Evolutionary conservation across 1,284 basidiomycete genomes (phyloP), one percentile per base, ranked within the genome.

Genomic region (Microbotryum violaceum): DNA sequence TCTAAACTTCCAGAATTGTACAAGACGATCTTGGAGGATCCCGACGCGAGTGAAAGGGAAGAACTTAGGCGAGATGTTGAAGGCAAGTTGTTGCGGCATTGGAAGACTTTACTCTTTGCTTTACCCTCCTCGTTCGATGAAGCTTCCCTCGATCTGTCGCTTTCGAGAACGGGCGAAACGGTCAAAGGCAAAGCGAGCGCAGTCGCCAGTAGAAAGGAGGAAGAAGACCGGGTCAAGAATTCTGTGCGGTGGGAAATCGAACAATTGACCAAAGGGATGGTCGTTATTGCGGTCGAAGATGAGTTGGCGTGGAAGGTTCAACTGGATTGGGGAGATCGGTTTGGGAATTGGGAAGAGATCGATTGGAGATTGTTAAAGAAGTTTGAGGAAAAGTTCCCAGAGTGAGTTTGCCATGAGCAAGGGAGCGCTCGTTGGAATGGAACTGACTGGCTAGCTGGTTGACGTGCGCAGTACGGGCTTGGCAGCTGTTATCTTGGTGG

Each of bases 281-380:
- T 93, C 12, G 76, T 91, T 7, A 78, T 96, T 33, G 78, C 80
- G 33, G 80, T 91, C n/a, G 81, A 83, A 0, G 85, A 93, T 70
- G 84, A 87, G 67, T 70, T 86, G 18, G 88, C 89, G 0, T 96
- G 91, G 91, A 80, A 77, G 42, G 75, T 89, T 21, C 84, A 81
- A 65, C 78, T 97, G 48, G 90, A 97, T 71, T 83, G 85, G 69
- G 82, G 79, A 54, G 86, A 97, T 71, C 14, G 82, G 87, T 90
- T 71, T 70, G 82, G 73, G 25, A 9, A 6, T 0, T 52, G 54
- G 59, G 84, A 80, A 72, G 83, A 79, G 42, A 88, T 91, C 72
- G 85, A 85, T 61, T 76, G 82, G 27, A 74, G 78, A 6, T 71
- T 83, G 49, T 74, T 97, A 16, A 81, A 81, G 61, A 80, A 83